Evolutionary conservation across 768 basidiomycete genomes (phyloP), one percentile per base, ranked within the genome.

Genomic region (Lepiota subincarnata): DNA sequence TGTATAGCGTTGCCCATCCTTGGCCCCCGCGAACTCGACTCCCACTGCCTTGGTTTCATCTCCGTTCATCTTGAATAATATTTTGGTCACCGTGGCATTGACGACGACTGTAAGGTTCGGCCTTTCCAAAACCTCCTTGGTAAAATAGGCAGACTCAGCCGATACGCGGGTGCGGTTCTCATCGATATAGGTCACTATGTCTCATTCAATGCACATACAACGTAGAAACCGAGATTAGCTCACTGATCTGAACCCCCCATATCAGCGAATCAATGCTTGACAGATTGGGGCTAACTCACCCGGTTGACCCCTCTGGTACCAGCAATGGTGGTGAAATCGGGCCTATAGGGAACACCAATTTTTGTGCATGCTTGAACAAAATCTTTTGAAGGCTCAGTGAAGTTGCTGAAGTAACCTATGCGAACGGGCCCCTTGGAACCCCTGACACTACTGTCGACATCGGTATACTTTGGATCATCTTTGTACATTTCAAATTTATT

Each of bases 181-280:
- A 55, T 83, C 74, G 42, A 87, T 76, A 59, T 82, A 88, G 0
- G 84, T 86, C 81, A 86, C 86, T 87, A 55, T 6, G 40, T 19
- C 34, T 6, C 41, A 16, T 50, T 57, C 46, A 56, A 37, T 45
- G 19, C 37, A 16, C 1, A n/a, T 34, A 38, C 35, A 36, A 19
- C 13, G 2, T 6, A 22, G 7, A 18, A 26, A 36, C 40, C n/a
- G 22, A 22, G 34, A 35, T 20, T n/a, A 34, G 59, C 68, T 57
- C 37, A 70, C 70, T 69, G 50, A 68, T 66, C 70, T 71, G n/a
- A 43, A 34, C 34, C 16, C 13, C 26, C 20, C 13, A 31, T 36
- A 19, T 50, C 4, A 47, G 49, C 10, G 16, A 36, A 12, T 36
- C 11, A 41, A 43, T n/a, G 8, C 26, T 6, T 10, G 6, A 14